A percentile compares a stretch with the other conserved stretches of the same genome.
These are phyloP conservation scores for Scytalidium sp. DNA, from an alignment of 2,329 filamentous ascomycete genomes.

Conservation along the genomic window DNA sequence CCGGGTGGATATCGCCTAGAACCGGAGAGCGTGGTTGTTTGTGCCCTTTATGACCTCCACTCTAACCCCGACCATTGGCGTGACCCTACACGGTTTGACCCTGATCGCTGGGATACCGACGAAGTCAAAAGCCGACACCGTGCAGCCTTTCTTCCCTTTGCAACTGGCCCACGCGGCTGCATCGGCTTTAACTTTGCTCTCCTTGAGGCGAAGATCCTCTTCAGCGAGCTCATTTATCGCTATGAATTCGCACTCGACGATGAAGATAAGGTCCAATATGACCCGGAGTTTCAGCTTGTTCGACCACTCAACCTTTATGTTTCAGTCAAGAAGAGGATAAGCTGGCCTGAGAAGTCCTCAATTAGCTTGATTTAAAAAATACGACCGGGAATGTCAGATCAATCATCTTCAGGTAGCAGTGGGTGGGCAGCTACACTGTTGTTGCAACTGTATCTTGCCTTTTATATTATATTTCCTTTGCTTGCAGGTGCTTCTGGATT, in stretches of 20 bases:
- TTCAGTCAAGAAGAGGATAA: constrained; percentile 14
- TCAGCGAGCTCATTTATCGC: constrained; percentile 33
- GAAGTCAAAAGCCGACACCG: constrained; percentile 12
- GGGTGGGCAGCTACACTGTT: no score
- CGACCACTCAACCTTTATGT: constrained; percentile 35
- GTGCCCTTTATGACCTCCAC: constrained; percentile 17
- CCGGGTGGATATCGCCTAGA: constrained; percentile 43
- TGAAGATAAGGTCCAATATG: constrained; percentile 32
- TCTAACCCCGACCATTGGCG: constrained; percentile 17
- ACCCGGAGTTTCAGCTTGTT: constrained; percentile 37
- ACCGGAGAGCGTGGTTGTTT: constrained; percentile 24
- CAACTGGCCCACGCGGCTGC: constrained; percentile 31
- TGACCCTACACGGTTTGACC: constrained; percentile 13
- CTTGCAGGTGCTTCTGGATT: no score
- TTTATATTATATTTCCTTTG: no score
- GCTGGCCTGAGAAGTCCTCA: constrained; percentile 16
- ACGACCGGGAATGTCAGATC: no score
- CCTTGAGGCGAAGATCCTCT: constrained; percentile 34
- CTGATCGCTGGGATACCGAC: constrained; percentile 18
- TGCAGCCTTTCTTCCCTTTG: constrained; percentile 33
- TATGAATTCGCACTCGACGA: constrained; percentile 33
- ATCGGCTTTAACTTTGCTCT: constrained; percentile 40
- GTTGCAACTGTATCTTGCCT: no score
- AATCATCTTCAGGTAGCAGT: no score
- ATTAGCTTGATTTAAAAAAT: no score